Percentiles rank a stretch among this genome's conserved stretches.
These are phyloP conservation scores for Selenicereus undatus DNA, from an alignment of 148 eudicot species.

Conservation along the genomic window DNA sequence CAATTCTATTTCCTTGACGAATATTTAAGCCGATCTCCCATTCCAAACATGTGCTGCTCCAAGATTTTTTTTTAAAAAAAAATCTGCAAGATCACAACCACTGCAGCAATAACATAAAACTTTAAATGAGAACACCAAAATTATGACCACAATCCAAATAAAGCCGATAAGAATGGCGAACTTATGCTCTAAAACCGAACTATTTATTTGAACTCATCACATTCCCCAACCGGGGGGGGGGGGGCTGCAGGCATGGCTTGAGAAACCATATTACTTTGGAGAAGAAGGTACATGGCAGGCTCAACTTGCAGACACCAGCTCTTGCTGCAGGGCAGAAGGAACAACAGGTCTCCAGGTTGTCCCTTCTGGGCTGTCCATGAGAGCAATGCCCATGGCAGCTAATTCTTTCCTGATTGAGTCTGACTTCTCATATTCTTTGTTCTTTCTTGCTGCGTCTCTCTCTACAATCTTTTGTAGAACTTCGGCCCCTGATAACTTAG, in stretches of 20 bases:
- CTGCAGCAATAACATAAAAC: no score
- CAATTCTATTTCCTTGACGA: no score
- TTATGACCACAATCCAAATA: background rate
- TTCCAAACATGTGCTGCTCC: no score
- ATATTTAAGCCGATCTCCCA: no score
- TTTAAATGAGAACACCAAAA: no score
- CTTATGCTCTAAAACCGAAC: background rate
- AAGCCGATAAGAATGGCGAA: background rate
- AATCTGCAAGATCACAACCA: no score
- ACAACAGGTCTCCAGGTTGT: conserved; percentile 92
- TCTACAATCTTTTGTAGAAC: conserved; percentile 66
- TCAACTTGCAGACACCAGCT: conserved; percentile 33
- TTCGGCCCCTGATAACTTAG: conserved; percentile 71
- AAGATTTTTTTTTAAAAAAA: no score
- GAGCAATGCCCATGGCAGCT: conserved; percentile 75
- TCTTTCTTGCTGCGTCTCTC: conserved; percentile 62
- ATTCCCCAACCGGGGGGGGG: background rate
- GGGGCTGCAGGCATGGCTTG: background rate
- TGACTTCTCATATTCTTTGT: conserved; percentile 78
- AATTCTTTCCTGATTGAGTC: conserved; percentile 79
- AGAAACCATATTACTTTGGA: background rate
- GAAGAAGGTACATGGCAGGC: background rate
- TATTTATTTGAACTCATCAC: background rate
- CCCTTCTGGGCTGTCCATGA: conserved; percentile 90
- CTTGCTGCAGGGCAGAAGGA: conserved; percentile 67